A percentile compares a stretch with the other conserved stretches of the same genome.
These are phyloP conservation scores for Yamadazyma akitaensis DNA, from an alignment of 805 yeast species.

Conservation along the genomic window DNA sequence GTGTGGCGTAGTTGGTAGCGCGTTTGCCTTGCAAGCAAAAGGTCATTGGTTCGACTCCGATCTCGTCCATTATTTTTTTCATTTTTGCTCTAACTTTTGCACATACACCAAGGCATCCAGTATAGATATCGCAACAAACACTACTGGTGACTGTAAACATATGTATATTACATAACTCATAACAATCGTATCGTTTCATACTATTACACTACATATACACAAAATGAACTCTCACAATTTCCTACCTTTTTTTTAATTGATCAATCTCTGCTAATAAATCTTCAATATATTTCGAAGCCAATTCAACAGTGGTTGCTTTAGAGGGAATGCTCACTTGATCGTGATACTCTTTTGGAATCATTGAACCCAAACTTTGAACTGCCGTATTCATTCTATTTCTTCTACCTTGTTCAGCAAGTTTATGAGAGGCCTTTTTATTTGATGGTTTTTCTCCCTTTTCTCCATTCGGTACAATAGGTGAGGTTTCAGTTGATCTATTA, in stretches of 20 bases:
- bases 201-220: background rate
- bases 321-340: slow-evolving; percentile 67
- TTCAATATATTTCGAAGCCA: slow-evolving; percentile 70
- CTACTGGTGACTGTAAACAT: too few relatives aligned
- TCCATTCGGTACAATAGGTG: slow-evolving; percentile 18
- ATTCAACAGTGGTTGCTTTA: slow-evolving; percentile 93
- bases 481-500: slow-evolving; percentile 18
- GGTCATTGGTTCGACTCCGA: slow-evolving; percentile 80
- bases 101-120: background rate
- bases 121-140: too few relatives aligned
- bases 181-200: background rate
- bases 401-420: slow-evolving; percentile 94
- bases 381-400: slow-evolving; percentile 90
- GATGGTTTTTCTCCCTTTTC: slow-evolving; percentile 25
- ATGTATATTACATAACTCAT: background rate
- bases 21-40: slow-evolving; percentile 75
- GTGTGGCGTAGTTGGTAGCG: slow-evolving; percentile 84
- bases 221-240: background rate
- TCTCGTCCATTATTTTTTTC: slow-evolving; percentile 54
- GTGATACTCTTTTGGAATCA: slow-evolving; percentile 62
- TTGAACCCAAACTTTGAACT: slow-evolving; percentile 63
- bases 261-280: slow-evolving; percentile 31
- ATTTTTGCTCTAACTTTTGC: background rate
- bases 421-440: slow-evolving; percentile 71
- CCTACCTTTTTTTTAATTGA: slow-evolving; percentile 9